Conservation (phyloP, 2,329 filamentous ascomycete species). For the Diaporthe sp. region DNA sequence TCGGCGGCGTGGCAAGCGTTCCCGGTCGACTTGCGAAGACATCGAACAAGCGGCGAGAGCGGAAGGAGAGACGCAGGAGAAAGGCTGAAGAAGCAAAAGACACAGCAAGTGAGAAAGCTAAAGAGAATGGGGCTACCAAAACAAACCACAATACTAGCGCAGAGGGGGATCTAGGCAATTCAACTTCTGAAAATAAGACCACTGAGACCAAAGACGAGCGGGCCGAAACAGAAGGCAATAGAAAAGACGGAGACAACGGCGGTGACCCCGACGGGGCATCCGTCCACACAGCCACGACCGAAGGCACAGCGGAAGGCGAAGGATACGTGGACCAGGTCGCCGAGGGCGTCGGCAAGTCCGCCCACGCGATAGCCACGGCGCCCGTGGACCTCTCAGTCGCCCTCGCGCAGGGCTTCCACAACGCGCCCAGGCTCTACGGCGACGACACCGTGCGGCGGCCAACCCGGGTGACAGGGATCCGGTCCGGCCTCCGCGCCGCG, state of each 20-base stretch:
- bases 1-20: conserved; percentile 72
- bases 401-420: conserved; percentile 76
- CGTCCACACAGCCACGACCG: conserved; percentile 40
- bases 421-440: conserved; percentile 76
- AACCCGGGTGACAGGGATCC: conserved; percentile 71
- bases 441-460: conserved; percentile 75
- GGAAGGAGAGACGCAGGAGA: conserved; percentile 45
- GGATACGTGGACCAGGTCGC: conserved; percentile 62
- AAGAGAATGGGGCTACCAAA: conserved; percentile 37
- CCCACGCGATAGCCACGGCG: conserved; percentile 61
- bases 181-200: conserved; percentile 27
- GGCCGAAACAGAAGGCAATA: not conserved
- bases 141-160: conserved; percentile 10
- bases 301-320: conserved; percentile 44
- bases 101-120: conserved; percentile 31
- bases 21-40: conserved; percentile 71
- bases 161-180: not conserved
- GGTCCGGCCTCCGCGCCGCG: conserved; percentile 71
- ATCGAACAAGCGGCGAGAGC: conserved; percentile 63
- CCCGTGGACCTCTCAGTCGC: conserved; percentile 71
- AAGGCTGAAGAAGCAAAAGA: conserved; percentile 28
- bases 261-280: conserved; percentile 31
- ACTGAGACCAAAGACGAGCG: not conserved
- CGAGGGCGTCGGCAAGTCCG: conserved; percentile 61
- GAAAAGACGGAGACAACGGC: conserved; percentile 4